Base-by-base conservation (phyloP, 345 rosid species). In the Populus nigra region DNA sequence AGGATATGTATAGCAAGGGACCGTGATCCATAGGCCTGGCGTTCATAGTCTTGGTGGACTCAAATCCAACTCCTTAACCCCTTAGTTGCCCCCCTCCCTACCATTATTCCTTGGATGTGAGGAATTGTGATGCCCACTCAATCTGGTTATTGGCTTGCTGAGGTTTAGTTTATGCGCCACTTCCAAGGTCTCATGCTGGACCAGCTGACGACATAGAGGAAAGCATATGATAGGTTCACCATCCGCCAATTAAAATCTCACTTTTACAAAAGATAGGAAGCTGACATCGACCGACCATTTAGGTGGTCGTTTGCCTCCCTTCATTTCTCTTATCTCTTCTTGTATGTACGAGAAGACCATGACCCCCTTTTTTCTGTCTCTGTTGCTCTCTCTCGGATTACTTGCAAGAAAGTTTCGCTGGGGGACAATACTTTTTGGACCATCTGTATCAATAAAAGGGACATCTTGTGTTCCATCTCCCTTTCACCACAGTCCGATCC, bases 381-480 rank as follows among this genome's bases (percentile, higher is more conserved):
- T 47, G 73, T 45, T 70, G 57, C 45, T 10, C 25, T 25, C 12
- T 8, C 18, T 8, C 3, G 65, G 47, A 72, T 55, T 71, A 71
- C 62, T 49, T 47, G 41, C 27, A 57, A 61, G 59, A 73, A 36
- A n/a, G 29, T 15, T 53, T 72, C 38, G 39, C 25, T 13, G 55
- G 39, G 68, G 76, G 76, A 39, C 65, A 35, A 15, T 31, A 15
- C 17, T 71, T 29, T 31, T 65, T 59, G 87, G 85, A 81, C 82
- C 84, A 78, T 77, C 68, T 25, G 16, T 13, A 77, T 63, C 71
- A 23, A 71, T 36, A 61, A 73, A 38, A 73, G 76, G 36, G 63
- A 61, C 68, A 3, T 18, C 61, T 81, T 76, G 67, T 79, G 75
- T 83, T 78, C 76, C 88, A 38, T 80, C 77, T 83, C 82, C 76